phyloP scores from a whole-genome alignment of 768 basidiomycete species.

The Boletus huronensis region DNA sequence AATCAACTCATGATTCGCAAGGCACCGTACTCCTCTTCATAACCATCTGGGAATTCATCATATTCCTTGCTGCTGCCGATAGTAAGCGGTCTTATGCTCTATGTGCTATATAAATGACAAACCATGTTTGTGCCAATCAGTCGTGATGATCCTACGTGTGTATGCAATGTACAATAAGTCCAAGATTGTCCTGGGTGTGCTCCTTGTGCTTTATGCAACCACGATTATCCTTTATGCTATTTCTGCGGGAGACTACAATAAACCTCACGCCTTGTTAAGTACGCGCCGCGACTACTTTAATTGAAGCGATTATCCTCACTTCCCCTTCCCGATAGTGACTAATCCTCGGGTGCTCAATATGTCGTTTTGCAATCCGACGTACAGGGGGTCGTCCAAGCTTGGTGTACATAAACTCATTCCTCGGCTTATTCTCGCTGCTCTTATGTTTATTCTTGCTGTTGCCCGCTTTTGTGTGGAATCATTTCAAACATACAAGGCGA shows the following conservation, averaged over 20 bases:
- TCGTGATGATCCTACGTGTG: conserved; percentile 24
- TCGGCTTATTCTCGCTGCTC: conserved; percentile 7
- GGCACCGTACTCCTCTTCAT: conserved; percentile 6
- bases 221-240: background rate
- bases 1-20: background rate
- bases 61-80: conserved; percentile 19
- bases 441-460: conserved; percentile 11
- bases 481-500: conserved; percentile 8
- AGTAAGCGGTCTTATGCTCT: conserved; percentile 9
- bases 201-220: conserved; percentile 12
- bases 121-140: background rate
- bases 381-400: background rate
- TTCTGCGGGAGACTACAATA: background rate
- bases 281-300: background rate
- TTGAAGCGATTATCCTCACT: background rate
- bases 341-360: background rate
- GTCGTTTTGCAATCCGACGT: background rate
- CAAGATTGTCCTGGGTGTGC: conserved; percentile 9
- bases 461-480: conserved; percentile 4
- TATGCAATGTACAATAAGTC: conserved; percentile 24
- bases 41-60: background rate
- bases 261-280: background rate
- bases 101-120: background rate
- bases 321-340: background rate
- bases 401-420: background rate